These are phyloP conservation scores for Fusarium nisikadoi DNA, from an alignment of 2,329 filamentous ascomycete genomes.

Conservation along the genomic window DNA sequence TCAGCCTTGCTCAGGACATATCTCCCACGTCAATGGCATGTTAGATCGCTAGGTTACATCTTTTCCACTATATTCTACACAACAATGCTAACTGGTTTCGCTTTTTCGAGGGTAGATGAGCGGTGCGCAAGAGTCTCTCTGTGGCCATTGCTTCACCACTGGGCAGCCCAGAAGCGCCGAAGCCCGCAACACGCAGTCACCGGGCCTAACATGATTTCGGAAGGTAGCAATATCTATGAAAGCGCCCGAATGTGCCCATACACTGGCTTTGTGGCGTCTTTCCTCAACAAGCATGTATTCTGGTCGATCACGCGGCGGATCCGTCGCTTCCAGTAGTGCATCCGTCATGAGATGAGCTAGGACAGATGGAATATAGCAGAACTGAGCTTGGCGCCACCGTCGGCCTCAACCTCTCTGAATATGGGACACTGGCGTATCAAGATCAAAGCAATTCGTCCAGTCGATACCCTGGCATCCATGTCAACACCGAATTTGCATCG, in stretches of 20 bases:
- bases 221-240: background rate
- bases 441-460: background rate
- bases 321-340: background rate
- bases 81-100: rapidly evolving
- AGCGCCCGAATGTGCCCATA: background rate
- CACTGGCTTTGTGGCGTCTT: background rate
- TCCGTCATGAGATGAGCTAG: background rate
- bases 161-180: background rate
- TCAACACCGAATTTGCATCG: background rate
- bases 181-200: background rate
- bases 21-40: background rate
- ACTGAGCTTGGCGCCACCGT: background rate
- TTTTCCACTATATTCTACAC: background rate
- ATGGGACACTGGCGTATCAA: background rate
- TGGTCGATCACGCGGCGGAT: background rate
- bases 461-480: background rate
- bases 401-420: background rate
- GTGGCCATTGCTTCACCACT: background rate
- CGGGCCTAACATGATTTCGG: background rate
- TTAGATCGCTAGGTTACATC: background rate
- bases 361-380: background rate
- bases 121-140: background rate
- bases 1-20: background rate
- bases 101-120: background rate
- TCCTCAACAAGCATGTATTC: background rate